These are phyloP conservation scores for Lavandula angustifolia DNA, from an alignment of 257 asterid genomes.

Conservation along the genomic window DNA sequence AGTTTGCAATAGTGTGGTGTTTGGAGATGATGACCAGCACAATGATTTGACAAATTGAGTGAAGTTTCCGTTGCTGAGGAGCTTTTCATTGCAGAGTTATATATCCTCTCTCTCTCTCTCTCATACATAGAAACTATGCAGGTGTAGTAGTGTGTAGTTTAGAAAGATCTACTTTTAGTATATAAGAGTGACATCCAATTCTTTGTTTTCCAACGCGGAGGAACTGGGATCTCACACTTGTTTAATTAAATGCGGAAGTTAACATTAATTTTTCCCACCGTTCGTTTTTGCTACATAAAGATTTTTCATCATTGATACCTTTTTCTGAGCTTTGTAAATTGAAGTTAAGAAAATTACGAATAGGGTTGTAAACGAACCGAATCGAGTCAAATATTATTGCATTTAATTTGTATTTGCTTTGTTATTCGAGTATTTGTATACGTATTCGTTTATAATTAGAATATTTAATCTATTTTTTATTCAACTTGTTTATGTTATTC, in stretches of 20 bases:
- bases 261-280: slow-evolving; percentile 2
- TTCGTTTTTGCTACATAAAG: not conserved
- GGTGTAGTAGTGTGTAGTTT: slow-evolving; percentile 35
- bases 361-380: no score
- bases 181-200: slow-evolving; percentile 27
- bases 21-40: slow-evolving; percentile 45
- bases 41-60: slow-evolving; percentile 28
- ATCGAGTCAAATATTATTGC: no score
- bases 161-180: slow-evolving; percentile 23
- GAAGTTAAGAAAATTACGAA: not conserved
- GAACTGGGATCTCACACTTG: slow-evolving; percentile 21
- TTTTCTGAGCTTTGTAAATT: not conserved
- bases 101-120: slow-evolving; percentile 20
- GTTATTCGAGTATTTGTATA: no score
- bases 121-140: slow-evolving; percentile 41
- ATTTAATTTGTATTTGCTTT: no score
- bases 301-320: not conserved
- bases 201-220: slow-evolving; percentile 18
- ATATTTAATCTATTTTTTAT: no score
- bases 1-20: slow-evolving; percentile 76
- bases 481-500: no score
- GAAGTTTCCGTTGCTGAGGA: slow-evolving; percentile 20
- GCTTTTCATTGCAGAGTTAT: slow-evolving; percentile 28
- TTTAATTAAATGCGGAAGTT: not conserved
- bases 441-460: no score